Evolutionary conservation across 2,329 filamentous ascomycete genomes (phyloP).

Genomic region (Raffaelea deltoideospora): DNA sequence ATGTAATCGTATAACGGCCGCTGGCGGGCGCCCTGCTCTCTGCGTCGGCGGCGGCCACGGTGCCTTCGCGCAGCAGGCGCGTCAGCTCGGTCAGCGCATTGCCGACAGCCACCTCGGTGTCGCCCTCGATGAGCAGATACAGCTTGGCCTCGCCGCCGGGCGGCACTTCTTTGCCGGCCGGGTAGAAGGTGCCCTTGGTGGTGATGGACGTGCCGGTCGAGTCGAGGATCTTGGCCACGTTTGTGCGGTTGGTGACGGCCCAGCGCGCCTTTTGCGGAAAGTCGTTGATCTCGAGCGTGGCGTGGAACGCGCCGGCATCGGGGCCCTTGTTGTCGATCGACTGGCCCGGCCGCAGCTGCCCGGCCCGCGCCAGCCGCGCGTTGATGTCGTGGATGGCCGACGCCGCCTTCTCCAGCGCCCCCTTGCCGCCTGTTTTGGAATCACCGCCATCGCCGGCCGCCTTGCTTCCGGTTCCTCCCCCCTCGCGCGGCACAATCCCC

Average conservation of each 20-base stretch:
- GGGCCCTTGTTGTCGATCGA: conserved; percentile 98
- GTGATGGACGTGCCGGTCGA: conserved; percentile 91
- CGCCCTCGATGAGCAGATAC: conserved; percentile 94
- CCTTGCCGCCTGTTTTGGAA: conserved; percentile 30
- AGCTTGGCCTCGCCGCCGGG: conserved; percentile 73
- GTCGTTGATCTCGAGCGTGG: conserved; percentile 96
- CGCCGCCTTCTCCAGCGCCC: conserved; percentile 65
- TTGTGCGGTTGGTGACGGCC: conserved; percentile 96
- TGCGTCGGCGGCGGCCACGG: conserved; percentile 76
- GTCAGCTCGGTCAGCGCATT: conserved; percentile 85
- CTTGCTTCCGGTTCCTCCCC: conserved; percentile 21
- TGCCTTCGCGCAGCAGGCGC: conserved; percentile 76
- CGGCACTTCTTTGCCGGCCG: conserved; percentile 63
- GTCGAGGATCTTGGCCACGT: conserved; percentile 95
- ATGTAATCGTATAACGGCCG: conserved; percentile 78
- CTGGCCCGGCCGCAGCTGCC: conserved; percentile 78
- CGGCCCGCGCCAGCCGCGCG: conserved; percentile 73
- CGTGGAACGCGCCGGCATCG: conserved; percentile 91
- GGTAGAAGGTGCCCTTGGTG: conserved; percentile 87
- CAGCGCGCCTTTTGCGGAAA: conserved; percentile 97
- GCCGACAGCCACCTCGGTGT: conserved; percentile 84
- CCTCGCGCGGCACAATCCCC: conserved; percentile 36
- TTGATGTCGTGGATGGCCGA: conserved; percentile 89
- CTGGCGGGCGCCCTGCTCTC: conserved; percentile 63
- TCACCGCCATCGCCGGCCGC: conserved; percentile 1